Evolutionary conservation across 1,284 basidiomycete genomes (phyloP), one percentile per base, ranked within the genome.

Genomic region (Irpex sp.): DNA sequence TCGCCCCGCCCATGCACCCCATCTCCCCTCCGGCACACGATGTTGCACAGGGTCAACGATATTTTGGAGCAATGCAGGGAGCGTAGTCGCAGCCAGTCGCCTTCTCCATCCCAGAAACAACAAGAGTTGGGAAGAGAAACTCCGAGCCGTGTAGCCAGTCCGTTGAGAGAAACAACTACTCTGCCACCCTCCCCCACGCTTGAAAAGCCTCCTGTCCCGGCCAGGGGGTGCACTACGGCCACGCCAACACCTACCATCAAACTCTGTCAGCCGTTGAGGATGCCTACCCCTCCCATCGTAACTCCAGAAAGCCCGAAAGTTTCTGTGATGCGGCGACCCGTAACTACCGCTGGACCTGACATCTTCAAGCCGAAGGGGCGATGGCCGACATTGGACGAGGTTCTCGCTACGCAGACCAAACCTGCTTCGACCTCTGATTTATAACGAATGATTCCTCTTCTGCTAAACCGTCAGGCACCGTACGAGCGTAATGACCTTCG

Each of bases 371-470:
- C 21, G 13, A 26, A 33, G 46, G 43, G 31, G 39, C 59, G 35
- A 5, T 60, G 59, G 59, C 33, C 51, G 17, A 60, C 59, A 9
- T 60, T 60, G 49, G 59, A 60, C 59, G 59, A 60, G 49, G 43
- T 60, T 17, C 21, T 49, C n/a, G 59, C 59, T 15, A 31, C 35
- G 49, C 51, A 54, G 35, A 15, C 59, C 7, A n/a, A 54, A 8
- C 9, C 53, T 54, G 26, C 53, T 33, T 54, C 53, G 5, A 54
- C 33, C 9, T 31, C 53, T 54, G 17, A 26, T n/a, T 9, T 21
- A 11, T 54, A 15, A 26, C 21, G 21, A 26, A 26, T 26, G 21
- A 26, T 26, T 26, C 15, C 21, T 51, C 49, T 51, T 26, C 15
- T 7, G n/a, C 49, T 4, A 51, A 26, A 26, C 21, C 21, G 21